Percentiles rank a stretch among this genome's conserved stretches.
These are phyloP conservation scores for Xanthoconium separans DNA, from an alignment of 1,284 basidiomycete genomes.

Conservation along the genomic window DNA sequence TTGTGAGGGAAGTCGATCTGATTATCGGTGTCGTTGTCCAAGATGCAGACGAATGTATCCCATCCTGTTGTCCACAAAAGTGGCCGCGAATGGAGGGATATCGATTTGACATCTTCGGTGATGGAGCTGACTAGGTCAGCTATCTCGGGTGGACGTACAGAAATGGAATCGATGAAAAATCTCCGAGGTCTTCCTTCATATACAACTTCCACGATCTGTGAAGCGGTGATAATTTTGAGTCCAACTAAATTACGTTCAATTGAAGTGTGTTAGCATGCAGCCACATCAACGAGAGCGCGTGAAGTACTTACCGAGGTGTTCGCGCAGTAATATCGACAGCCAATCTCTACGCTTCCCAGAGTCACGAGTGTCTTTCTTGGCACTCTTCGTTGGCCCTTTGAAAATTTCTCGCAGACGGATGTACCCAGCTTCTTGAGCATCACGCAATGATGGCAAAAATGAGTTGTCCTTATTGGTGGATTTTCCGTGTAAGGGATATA, in stretches of 20 bases:
- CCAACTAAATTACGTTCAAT: conserved; percentile 51
- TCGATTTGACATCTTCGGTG: conserved; percentile 38
- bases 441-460: conserved; percentile 49
- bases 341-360: conserved; percentile 56
- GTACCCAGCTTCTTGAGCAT: conserved; percentile 47
- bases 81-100: conserved; percentile 41
- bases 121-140: conserved; percentile 35
- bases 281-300: not conserved
- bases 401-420: conserved; percentile 52
- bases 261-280: conserved; percentile 11
- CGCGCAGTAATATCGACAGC: conserved; percentile 62
- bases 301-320: conserved; percentile 52
- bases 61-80: conserved; percentile 60
- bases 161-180: conserved; percentile 54
- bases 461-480: conserved; percentile 35
- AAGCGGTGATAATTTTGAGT: conserved; percentile 65
- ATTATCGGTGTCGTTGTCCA: conserved; percentile 34
- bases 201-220: conserved; percentile 59
- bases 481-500: conserved; percentile 49
- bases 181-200: conserved; percentile 61
- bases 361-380: conserved; percentile 14
- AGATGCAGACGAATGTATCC: conserved; percentile 56
- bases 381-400: conserved; percentile 10
- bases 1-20: conserved; percentile 27
- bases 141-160: conserved; percentile 33